Evolutionary conservation across 768 basidiomycete genomes (phyloP), one percentile per base, ranked within the genome.

Genomic region (Trametes cubensis): DNA sequence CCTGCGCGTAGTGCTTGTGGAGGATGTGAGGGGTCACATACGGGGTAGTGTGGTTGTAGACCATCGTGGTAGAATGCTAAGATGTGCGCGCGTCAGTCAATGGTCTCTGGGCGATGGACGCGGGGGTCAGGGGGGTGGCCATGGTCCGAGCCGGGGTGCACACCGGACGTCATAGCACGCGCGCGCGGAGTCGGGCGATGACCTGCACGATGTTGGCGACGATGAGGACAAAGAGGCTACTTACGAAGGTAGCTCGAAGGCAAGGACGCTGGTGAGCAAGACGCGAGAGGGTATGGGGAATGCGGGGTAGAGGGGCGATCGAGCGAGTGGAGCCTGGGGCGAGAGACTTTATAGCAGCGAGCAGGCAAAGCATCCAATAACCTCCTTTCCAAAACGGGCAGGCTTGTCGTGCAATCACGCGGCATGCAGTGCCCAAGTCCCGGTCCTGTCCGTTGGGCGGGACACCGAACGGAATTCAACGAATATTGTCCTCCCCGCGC

Each of bases 21-120:
- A 91, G 87, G 77, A 93, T 93, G 75, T 92, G 90, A 38, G 92
- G 92, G 65, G 92, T 93, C 55, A 92, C 89, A 73, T 93, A 91
- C 69, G 91, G 92, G 10, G 91, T 92, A 45, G 87, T 83, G 73
- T 87, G 84, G 53, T 85, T 79, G 72, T 83, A 81, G 67, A 85
- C 84, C 89, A 90, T 90, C 67, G 67, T 84, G 75, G 62, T 30
- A 20, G 48, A 39, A 39, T 55, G 53, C 62, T 63, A 21, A 14
- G 34, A 42, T 18, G 52, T 21, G 42, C 38, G 13, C 46, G 54
- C 15, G 47, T 28, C 25, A 20, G 58, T 44, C 41, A 53, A 41
- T 49, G 3, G 28, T 20, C 30, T 13, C 17, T n/a, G 41, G 40
- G 4, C 11, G 46, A 25, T 26, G 45, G 20, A 45, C 11, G 53